Evolutionary conservation across 164 flowering plant species (phyloP).

Genomic region (Cinnamomum chago): DNA sequence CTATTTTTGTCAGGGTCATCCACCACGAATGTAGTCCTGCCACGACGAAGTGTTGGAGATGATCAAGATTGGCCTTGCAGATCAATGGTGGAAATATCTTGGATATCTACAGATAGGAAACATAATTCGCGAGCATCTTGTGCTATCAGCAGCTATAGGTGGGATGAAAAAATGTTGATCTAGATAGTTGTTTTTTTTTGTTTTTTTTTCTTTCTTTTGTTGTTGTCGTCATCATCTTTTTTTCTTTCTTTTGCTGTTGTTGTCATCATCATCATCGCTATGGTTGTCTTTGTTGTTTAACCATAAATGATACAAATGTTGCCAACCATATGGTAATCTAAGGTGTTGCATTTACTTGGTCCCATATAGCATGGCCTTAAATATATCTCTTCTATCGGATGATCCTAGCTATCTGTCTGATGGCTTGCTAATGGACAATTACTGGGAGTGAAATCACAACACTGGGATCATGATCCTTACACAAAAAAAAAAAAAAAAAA

Average conservation of each 20-base stretch:
- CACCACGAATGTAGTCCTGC: slow-evolving; percentile 44
- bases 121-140: slow-evolving; percentile 64
- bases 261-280: neutral
- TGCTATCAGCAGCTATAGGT: slow-evolving; percentile 76
- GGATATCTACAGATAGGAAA: slow-evolving; percentile 55
- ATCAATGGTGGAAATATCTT: slow-evolving; percentile 61
- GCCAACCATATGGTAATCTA: neutral
- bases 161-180: neutral
- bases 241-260: neutral
- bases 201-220: neutral
- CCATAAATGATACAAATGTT: neutral
- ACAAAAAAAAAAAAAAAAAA: too few relatives aligned
- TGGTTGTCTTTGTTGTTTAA: neutral
- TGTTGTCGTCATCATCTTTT: neutral
- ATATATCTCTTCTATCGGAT: neutral
- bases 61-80: slow-evolving; percentile 39
- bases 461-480: neutral
- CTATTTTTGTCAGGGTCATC: slow-evolving; percentile 46
- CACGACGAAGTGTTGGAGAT: slow-evolving; percentile 33
- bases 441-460: neutral
- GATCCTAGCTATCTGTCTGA: neutral
- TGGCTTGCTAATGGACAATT: neutral
- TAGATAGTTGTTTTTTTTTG: neutral
- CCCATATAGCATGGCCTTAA: neutral
- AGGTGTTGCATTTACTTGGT: neutral